Evolutionary conservation across 257 asterid species (phyloP), one percentile per base, ranked within the genome.

Genomic region (Solanum chiquidenum): DNA sequence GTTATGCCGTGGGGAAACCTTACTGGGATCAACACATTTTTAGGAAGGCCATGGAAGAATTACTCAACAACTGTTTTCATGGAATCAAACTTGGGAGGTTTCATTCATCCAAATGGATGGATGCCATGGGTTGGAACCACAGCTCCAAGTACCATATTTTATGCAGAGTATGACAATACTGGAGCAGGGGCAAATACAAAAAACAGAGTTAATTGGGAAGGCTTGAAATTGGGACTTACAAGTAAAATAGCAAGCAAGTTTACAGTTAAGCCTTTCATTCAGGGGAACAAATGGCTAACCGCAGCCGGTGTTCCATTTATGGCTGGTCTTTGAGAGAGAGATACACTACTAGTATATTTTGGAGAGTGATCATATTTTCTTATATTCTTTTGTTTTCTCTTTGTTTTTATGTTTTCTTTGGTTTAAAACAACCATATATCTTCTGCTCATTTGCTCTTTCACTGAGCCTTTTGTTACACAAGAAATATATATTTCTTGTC

Each of bases 21-120:
- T 27, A 25, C 88, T 14, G 95, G 95, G 0, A 96, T 95, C 49
- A 89, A 23, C 58, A 92, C 87, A 2, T 95, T 90, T 91, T 83
- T 96, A 79, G 98, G 99, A 3, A 93, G 99, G 86, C 99, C 99
- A 3, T 96, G 99, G 98, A 96, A 95, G 86, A 92, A 94, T 35
- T 90, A 93, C 83, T 96, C 99, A 55, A 94, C 98, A 5, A 96
- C 98, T 5, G 94, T 94, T 6, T 87, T 71, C 86, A 73, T 93
- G 74, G 89, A 95, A 3, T 91, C 23, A 13, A 79, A 74, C 87
- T 87, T 96, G 86, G 95, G 74, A 11, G 40, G 89, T 5, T 90
- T 94, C 46, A 94, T 96, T 60, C 83, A 93, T 87, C 95, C 97
- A 0, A 89, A 71, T 13, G 99, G 99, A 2, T 96, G 99, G 99